phyloP scores from a whole-genome alignment of 805 yeast genomes.

The Cyberlindnera maritima region DNA sequence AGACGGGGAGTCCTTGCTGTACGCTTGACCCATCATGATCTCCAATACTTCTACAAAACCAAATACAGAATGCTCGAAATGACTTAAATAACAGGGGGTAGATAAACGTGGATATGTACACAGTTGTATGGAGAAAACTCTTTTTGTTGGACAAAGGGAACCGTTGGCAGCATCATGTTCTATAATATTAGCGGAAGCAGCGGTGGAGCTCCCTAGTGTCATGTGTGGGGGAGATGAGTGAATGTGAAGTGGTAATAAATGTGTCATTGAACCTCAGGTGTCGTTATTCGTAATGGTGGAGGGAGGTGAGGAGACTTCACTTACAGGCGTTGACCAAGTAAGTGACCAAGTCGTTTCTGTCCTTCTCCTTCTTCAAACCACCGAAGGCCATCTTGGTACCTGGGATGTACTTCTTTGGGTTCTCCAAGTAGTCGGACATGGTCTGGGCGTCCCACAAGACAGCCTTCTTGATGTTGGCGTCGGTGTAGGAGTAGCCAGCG shows the following conservation, averaged over 20 bases:
- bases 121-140: slow-evolving; percentile 1
- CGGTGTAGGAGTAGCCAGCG: slow-evolving; percentile 93
- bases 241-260: background rate
- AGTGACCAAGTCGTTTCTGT: slow-evolving; percentile 94
- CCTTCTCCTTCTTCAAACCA: slow-evolving; percentile 98
- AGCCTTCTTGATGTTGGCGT: slow-evolving; percentile 96
- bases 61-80: slow-evolving; percentile 1
- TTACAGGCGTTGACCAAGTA: slow-evolving; percentile 63
- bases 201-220: background rate
- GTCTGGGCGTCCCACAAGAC: slow-evolving; percentile 84
- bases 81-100: slow-evolving; percentile 6
- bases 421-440: slow-evolving; percentile 93
- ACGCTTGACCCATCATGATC: too few relatives aligned
- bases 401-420: slow-evolving; percentile 99
- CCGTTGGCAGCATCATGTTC: background rate
- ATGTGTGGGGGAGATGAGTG: background rate
- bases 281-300: slow-evolving; percentile 10
- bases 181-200: background rate
- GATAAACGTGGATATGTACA: slow-evolving; percentile 5
- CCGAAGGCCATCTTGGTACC: slow-evolving; percentile 99
- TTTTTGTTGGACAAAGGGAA: background rate
- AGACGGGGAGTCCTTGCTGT: too few relatives aligned
- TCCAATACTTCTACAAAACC: too few relatives aligned
- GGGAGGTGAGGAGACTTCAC: slow-evolving; percentile 26
- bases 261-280: background rate